Percentiles rank a stretch among this genome's conserved stretches.
phyloP scores from a whole-genome alignment of 2,329 filamentous ascomycete species.

The Microsporum ferrugineum region DNA sequence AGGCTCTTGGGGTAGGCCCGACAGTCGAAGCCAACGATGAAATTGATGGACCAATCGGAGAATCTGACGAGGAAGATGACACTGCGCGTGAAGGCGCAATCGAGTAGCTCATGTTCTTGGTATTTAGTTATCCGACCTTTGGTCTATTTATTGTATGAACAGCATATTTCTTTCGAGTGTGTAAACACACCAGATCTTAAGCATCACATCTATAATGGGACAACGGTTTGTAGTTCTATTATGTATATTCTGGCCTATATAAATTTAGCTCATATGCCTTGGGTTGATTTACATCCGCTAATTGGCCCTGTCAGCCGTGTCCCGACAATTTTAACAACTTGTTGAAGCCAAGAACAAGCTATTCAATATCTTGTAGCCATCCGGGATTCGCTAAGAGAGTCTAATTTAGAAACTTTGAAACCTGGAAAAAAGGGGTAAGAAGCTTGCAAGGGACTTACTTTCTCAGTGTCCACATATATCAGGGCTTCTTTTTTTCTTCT shows the following conservation, averaged over 20 bases:
- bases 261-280: not conserved
- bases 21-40: conserved; percentile 21
- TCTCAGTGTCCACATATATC: not conserved
- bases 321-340: not conserved
- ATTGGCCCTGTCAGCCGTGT: not conserved
- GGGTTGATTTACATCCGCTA: not conserved
- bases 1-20: conserved; percentile 41
- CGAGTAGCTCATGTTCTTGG: not conserved
- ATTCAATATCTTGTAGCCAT: not conserved
- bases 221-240: not conserved
- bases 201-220: not conserved
- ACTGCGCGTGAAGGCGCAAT: conserved; percentile 5
- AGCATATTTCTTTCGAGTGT: not conserved
- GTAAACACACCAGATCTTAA: not conserved
- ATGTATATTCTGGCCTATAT: not conserved
- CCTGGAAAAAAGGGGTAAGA: not conserved
- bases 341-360: not conserved
- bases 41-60: conserved; percentile 24
- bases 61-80: conserved; percentile 21
- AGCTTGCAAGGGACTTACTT: not conserved
- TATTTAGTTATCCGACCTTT: not conserved
- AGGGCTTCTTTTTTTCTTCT: conserved; percentile 7
- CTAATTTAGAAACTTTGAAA: not conserved
- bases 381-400: not conserved
- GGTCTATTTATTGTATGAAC: not conserved